Percentiles rank a stretch among this genome's conserved stretches.
Evolutionary conservation across 1,284 basidiomycete species (phyloP).

Genomic region (Pseudomicrostroma phylloplanum): DNA sequence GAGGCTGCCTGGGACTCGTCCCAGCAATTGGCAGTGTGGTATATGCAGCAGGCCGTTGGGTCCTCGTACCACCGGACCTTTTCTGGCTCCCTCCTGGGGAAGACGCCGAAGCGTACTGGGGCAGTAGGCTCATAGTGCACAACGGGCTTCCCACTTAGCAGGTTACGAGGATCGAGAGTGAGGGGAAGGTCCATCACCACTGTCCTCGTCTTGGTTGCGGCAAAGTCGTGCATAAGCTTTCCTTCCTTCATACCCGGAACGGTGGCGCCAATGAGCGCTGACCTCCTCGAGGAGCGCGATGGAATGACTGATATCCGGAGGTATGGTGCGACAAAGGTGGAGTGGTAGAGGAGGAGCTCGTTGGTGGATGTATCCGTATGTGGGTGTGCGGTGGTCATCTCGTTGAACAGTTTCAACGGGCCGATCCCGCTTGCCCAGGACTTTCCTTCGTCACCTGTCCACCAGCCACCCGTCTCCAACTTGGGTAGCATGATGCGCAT

Average conservation of each 20-base stretch:
- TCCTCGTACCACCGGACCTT: conserved; percentile 52
- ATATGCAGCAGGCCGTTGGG: conserved; percentile 54
- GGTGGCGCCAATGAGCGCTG: conserved; percentile 26
- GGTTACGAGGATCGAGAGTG: conserved; percentile 54
- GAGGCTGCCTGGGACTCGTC: conserved; percentile 36
- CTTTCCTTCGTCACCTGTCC: conserved; percentile 35
- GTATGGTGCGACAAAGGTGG: conserved; percentile 54
- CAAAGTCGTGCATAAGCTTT: conserved; percentile 57
- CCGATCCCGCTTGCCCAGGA: conserved; percentile 16
- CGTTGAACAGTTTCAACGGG: conserved; percentile 48
- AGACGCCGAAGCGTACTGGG: conserved; percentile 53
- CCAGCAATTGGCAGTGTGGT: conserved; percentile 57
- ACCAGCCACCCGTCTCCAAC: conserved; percentile 55
- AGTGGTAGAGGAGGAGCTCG: conserved; percentile 54
- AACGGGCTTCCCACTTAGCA: conserved; percentile 53
- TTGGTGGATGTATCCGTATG: conserved; percentile 54
- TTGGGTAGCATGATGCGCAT: conserved; percentile 54
- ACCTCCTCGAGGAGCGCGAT: conserved; percentile 2
- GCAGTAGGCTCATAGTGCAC: conserved; percentile 53
- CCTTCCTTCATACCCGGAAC: conserved; percentile 41
- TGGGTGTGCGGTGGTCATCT: conserved; percentile 56
- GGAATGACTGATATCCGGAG: conserved; percentile 54
- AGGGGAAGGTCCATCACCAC: conserved; percentile 56
- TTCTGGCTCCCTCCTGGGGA: conserved; percentile 52
- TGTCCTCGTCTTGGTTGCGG: conserved; percentile 51